A percentile compares a stretch with the other conserved stretches of the same genome.
Evolutionary conservation across 2,329 filamentous ascomycete species (phyloP).

Genomic region (Aspergillus sp.): DNA sequence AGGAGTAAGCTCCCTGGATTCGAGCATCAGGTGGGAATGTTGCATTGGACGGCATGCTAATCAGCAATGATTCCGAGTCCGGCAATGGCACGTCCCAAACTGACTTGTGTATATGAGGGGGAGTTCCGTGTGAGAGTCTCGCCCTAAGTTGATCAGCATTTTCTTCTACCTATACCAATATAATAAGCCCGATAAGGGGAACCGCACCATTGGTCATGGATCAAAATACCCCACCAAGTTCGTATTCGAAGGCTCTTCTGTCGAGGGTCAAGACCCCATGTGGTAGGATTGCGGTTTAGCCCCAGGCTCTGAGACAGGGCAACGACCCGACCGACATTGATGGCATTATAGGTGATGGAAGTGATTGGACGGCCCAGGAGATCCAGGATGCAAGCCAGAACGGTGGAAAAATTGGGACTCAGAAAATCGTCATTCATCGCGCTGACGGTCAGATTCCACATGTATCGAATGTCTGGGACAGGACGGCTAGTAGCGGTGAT

Average conservation of each 20-base stretch:
- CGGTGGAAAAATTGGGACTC: slow-evolving; percentile 6
- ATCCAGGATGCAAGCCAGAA: slow-evolving; percentile 7
- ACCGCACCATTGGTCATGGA: slow-evolving; percentile 8
- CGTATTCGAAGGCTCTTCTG: slow-evolving; percentile 9
- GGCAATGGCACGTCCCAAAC: slow-evolving; percentile 7
- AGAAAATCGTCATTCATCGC: slow-evolving; percentile 12
- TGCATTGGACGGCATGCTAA: background rate
- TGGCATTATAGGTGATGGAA: slow-evolving; percentile 9
- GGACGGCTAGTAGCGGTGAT: background rate
- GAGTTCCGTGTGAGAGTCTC: slow-evolving; percentile 8
- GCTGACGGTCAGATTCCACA: slow-evolving; percentile 10
- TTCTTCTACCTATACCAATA: background rate
- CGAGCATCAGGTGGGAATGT: background rate
- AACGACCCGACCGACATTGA: slow-evolving; percentile 8
- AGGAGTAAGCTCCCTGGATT: slow-evolving; percentile 1
- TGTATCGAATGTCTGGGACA: slow-evolving; percentile 5
- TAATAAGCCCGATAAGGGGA: background rate
- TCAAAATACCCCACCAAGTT: slow-evolving; percentile 8
- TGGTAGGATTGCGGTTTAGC: slow-evolving; percentile 4
- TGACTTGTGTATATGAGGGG: slow-evolving; percentile 4
- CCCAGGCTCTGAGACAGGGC: slow-evolving; percentile 5
- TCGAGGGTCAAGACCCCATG: slow-evolving; percentile 5
- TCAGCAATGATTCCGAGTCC: slow-evolving; percentile 1
- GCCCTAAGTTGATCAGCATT: background rate
- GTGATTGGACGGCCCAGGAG: slow-evolving; percentile 7